These are phyloP conservation scores for Alternaria postmessia DNA, from an alignment of 2,329 filamentous ascomycete species.

Conservation along the genomic window DNA sequence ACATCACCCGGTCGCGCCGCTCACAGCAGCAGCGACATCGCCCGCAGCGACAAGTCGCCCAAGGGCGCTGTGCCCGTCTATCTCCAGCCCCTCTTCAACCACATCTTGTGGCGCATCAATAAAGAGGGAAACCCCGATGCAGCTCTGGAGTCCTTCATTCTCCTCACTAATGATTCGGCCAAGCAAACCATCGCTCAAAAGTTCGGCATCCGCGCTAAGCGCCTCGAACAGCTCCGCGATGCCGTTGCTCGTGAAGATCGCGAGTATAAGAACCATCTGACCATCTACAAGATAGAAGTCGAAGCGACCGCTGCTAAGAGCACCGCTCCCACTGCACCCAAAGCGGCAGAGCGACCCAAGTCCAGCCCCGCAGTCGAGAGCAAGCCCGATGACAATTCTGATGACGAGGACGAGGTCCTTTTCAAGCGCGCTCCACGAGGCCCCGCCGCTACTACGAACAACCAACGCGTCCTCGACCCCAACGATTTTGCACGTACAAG, in stretches of 20 bases:
- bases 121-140: slow-evolving; percentile 58
- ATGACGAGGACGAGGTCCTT: slow-evolving; percentile 51
- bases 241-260: slow-evolving; percentile 59
- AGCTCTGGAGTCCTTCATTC: slow-evolving; percentile 60
- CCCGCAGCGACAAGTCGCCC: slow-evolving; percentile 32
- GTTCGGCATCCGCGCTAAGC: slow-evolving; percentile 60
- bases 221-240: slow-evolving; percentile 59
- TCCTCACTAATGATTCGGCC: slow-evolving; percentile 59
- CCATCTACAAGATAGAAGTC: slow-evolving; percentile 49
- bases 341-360: slow-evolving; percentile 35
- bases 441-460: slow-evolving; percentile 38
- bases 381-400: slow-evolving; percentile 35
- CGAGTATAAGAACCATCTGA: slow-evolving; percentile 54
- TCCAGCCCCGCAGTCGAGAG: slow-evolving; percentile 33
- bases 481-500: slow-evolving; percentile 57
- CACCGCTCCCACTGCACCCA: slow-evolving; percentile 23
- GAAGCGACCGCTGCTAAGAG: slow-evolving; percentile 31
- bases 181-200: slow-evolving; percentile 58
- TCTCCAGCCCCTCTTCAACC: slow-evolving; percentile 60
- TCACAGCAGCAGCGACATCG: slow-evolving; percentile 39
- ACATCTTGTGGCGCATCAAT: slow-evolving; percentile 61
- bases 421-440: slow-evolving; percentile 50
- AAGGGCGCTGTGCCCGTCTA: slow-evolving; percentile 48
- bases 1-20: slow-evolving; percentile 39
- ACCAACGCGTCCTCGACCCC: slow-evolving; percentile 55